Percentiles rank a stretch among this genome's conserved stretches.
Conservation (phyloP, 805 yeast genomes). For the Kodamaea laetipori region DNA sequence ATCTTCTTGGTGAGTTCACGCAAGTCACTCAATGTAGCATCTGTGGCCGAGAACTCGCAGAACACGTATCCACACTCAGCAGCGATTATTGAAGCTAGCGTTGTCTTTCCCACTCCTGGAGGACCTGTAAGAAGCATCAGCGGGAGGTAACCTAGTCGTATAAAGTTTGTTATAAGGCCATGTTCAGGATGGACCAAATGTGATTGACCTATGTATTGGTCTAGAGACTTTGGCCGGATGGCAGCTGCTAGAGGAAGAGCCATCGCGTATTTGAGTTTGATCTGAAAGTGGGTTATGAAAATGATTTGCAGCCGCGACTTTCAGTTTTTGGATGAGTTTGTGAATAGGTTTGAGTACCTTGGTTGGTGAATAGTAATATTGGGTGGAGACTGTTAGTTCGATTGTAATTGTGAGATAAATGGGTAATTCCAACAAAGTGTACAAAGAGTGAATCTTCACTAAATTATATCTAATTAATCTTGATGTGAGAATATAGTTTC, state of each 20-base stretch:
- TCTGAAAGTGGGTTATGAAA: background rate
- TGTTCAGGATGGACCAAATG: conserved; percentile 63
- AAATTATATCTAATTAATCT: too few relatives aligned
- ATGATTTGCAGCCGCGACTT: too few relatives aligned
- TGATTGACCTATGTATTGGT: conserved; percentile 81
- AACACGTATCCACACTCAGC: conserved; percentile 55
- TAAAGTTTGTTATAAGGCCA: conserved; percentile 68
- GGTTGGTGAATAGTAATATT: too few relatives aligned
- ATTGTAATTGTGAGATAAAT: too few relatives aligned
- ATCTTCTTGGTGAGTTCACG: conserved; percentile 57
- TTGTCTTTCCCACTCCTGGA: conserved; percentile 94
- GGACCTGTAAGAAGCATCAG: conserved; percentile 94
- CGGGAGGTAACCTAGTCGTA: conserved; percentile 68
- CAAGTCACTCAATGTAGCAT: conserved; percentile 66
- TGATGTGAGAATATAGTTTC: too few relatives aligned
- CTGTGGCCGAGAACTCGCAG: conserved; percentile 84
- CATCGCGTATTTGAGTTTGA: background rate
- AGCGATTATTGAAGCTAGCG: conserved; percentile 71
- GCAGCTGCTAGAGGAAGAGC: conserved; percentile 58
- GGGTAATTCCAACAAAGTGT: too few relatives aligned
- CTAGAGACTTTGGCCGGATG: conserved; percentile 72
- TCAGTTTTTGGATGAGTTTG: too few relatives aligned
- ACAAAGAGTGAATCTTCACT: too few relatives aligned
- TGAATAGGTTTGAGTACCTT: too few relatives aligned
- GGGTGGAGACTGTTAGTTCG: too few relatives aligned